Evolutionary conservation across 202 grass and related monocot genomes (phyloP).

Genomic region (Panicum virgatum): DNA sequence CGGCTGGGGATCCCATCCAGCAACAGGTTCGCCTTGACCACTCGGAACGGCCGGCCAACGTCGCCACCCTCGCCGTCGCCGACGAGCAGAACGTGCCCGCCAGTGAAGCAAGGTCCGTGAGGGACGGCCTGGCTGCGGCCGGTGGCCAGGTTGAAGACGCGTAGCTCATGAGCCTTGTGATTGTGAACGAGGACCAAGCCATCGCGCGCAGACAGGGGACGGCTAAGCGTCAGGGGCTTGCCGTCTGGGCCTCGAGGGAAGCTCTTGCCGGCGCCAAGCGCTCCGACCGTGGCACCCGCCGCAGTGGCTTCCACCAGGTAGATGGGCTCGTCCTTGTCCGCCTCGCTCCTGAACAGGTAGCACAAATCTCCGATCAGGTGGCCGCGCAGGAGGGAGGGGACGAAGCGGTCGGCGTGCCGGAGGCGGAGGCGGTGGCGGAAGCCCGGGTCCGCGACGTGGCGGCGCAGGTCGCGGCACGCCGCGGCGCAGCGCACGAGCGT

Average conservation of each 20-base stretch:
- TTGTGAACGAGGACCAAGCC: background rate
- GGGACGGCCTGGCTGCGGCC: background rate
- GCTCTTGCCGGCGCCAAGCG: background rate
- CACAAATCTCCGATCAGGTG: too few species aligned
- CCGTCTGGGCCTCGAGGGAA: background rate
- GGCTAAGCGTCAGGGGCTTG: background rate
- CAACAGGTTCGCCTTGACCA: background rate
- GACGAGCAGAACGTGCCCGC: background rate
- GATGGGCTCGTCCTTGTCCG: background rate
- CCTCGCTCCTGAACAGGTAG: too few species aligned
- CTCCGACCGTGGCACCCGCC: background rate
- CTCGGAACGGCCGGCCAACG: background rate
- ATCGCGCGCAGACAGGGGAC: background rate
- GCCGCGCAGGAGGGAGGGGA: background rate
- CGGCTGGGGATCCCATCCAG: rapidly evolving
- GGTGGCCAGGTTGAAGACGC: background rate
- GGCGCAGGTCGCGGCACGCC: background rate
- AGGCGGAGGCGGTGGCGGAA: background rate
- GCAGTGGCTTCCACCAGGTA: background rate
- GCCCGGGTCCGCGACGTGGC: background rate
- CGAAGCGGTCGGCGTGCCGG: background rate
- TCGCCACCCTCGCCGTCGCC: background rate
- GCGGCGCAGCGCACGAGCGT: conserved; percentile 22
- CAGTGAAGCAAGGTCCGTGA: background rate
- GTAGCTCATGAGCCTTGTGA: background rate